Conservation (phyloP, 2,329 filamentous ascomycete genomes). For the Hypoxylon sp. region DNA sequence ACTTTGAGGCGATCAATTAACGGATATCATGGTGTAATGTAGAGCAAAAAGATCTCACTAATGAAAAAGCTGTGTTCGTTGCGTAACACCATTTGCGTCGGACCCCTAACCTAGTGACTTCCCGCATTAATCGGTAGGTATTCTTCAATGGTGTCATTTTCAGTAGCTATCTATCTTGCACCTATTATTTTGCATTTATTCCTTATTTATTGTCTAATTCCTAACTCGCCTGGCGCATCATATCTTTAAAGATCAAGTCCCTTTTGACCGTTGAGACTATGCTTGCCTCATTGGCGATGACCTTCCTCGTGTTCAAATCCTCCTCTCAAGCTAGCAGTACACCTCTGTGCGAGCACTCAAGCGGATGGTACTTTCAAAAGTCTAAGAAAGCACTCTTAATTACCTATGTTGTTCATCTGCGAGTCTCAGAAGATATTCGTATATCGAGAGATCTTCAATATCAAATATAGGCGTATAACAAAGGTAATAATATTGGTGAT, state of each 20-base stretch:
- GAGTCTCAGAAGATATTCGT: not conserved
- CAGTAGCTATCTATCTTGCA: not conserved
- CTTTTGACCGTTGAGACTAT: not conserved
- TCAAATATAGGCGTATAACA: not conserved
- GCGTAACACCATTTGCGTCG: not conserved
- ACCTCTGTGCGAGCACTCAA: not conserved
- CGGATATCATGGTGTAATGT: not conserved
- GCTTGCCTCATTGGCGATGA: not conserved
- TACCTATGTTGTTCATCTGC: not conserved
- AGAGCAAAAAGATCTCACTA: not conserved
- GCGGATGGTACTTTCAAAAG: not conserved
- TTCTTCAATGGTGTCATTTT: not conserved
- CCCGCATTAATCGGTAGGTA: not conserved
- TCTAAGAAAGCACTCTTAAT: too few relatives aligned
- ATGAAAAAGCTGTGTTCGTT: not conserved
- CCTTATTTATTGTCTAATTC: not conserved
- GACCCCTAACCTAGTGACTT: not conserved
- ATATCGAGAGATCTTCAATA: not conserved
- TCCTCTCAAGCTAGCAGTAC: not conserved
- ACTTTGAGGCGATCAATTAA: not conserved
- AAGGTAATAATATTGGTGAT: not conserved
- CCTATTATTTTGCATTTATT: not conserved
- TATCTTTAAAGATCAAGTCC: not conserved
- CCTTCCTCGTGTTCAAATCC: not conserved
- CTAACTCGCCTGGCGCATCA: not conserved